These are phyloP conservation scores for Plasmodium cynomolgi DNA, from an alignment of 169 alveolate genomes.

Conservation along the genomic window DNA sequence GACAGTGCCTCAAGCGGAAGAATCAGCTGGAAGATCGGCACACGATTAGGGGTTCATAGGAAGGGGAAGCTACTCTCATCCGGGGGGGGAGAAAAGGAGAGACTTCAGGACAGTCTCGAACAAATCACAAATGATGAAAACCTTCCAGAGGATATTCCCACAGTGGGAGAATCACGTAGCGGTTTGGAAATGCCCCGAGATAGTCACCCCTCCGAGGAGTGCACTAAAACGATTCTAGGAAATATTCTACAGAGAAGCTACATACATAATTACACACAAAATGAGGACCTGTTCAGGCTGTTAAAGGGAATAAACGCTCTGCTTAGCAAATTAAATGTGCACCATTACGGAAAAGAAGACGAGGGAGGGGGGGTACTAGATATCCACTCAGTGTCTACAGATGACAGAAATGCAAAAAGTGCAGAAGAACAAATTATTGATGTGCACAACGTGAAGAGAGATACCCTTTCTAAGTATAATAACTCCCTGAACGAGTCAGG, in stretches of 20 bases:
- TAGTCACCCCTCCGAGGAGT: neutral
- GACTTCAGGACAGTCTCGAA: neutral
- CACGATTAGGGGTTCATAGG: neutral
- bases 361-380: neutral
- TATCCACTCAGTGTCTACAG: neutral
- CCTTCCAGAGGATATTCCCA: neutral
- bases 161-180: neutral
- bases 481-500: neutral
- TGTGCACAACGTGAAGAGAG: neutral
- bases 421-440: neutral
- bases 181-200: neutral
- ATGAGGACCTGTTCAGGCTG: neutral
- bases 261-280: constrained; percentile 31
- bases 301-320: constrained; percentile 25
- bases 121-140: neutral
- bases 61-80: neutral
- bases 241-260: constrained; percentile 4
- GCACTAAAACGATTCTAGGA: neutral
- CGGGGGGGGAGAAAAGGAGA: neutral
- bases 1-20: neutral
- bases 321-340: constrained; percentile 17
- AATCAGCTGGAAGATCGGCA: neutral
- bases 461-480: neutral
- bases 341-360: constrained; percentile 6
- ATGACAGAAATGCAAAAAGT: neutral